Evolutionary conservation across 192 early-diverging fungal species (phyloP).

Genomic region (Linnemannia schmuckeri): DNA sequence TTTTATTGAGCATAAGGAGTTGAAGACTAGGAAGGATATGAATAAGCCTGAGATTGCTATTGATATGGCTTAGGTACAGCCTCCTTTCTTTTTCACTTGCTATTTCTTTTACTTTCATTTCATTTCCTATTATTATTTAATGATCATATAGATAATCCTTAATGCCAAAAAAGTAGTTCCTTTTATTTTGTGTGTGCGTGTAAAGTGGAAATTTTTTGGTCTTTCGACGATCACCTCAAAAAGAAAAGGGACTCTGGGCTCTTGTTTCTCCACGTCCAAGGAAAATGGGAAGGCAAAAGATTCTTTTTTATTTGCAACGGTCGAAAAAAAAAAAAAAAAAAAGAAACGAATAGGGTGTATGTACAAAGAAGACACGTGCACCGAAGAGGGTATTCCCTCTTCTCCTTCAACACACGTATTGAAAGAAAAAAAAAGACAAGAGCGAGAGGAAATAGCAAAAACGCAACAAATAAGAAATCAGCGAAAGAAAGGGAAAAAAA

Average conservation of each 20-base stretch:
- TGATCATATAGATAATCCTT: background rate
- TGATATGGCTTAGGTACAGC: conserved; percentile 7
- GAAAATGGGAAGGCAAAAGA: background rate
- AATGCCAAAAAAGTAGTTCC: background rate
- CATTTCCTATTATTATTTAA: background rate
- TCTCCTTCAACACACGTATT: background rate
- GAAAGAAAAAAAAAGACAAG: background rate
- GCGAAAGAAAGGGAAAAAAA: too few species aligned
- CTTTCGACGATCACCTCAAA: too few species aligned
- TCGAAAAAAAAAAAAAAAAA: background rate
- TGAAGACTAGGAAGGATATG: conserved; percentile 21
- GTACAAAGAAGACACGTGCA: background rate
- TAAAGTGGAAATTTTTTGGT: too few species aligned
- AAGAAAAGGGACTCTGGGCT: background rate
- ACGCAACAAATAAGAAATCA: too few species aligned
- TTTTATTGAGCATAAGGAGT: conserved; percentile 23
- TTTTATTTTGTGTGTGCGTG: too few species aligned
- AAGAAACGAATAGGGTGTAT: background rate
- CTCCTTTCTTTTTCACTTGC: background rate
- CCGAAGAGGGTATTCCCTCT: background rate
- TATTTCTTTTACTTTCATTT: background rate
- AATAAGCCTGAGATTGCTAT: conserved; percentile 19
- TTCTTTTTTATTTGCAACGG: background rate
- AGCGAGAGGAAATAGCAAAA: background rate
- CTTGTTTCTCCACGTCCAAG: background rate